These are phyloP conservation scores for Ormosia semicastrata DNA, from an alignment of 306 rosid species.

Conservation along the genomic window DNA sequence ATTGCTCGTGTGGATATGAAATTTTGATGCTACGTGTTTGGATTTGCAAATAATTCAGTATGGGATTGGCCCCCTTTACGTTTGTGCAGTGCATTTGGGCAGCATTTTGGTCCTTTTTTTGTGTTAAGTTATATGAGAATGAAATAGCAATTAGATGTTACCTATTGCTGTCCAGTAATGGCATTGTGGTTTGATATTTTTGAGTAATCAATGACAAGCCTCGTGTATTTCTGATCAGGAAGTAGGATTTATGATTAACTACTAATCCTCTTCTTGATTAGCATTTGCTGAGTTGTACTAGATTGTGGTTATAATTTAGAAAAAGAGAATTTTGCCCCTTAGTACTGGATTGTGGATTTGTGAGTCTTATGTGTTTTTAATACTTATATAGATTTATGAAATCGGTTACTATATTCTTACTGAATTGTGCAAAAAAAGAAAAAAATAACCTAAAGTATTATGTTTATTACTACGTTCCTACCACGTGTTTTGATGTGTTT, in stretches of 20 bases:
- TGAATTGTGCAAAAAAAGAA: neutral
- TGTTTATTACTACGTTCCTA: neutral
- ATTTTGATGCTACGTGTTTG: neutral
- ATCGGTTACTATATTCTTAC: neutral
- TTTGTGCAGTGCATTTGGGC: neutral
- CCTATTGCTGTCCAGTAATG: neutral
- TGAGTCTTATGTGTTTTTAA: neutral
- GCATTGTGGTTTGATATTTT: neutral
- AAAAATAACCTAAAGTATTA: neutral
- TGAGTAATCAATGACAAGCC: neutral
- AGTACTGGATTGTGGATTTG: neutral
- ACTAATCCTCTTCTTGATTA: neutral
- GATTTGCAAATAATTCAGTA: constrained; percentile 6
- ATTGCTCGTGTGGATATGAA: constrained; percentile 3
- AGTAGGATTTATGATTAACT: neutral
- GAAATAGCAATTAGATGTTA: neutral
- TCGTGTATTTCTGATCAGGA: neutral
- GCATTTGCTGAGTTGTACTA: neutral
- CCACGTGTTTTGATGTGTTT: neutral
- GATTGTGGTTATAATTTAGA: neutral
- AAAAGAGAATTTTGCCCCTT: neutral
- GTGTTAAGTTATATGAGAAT: neutral
- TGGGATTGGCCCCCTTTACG: neutral
- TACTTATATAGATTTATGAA: neutral
- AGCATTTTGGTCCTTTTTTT: neutral